Base-by-base conservation (phyloP, 2,329 filamentous ascomycete genomes). In the Pseudocercospora crystallina region DNA sequence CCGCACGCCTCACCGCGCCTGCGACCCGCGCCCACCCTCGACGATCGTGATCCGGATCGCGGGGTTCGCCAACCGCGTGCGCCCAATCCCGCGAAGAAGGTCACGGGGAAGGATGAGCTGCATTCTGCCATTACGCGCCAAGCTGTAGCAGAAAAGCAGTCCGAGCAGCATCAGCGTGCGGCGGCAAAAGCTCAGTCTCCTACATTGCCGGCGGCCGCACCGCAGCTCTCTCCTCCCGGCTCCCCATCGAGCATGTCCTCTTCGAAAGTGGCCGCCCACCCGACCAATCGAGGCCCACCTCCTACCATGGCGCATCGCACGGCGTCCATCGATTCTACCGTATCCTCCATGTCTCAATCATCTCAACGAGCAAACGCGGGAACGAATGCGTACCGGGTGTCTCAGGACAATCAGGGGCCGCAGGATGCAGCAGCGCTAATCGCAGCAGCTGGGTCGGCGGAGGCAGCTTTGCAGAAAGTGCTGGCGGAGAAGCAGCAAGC, bases 281-380 rank as follows among this genome's bases (percentile, higher is more conserved):
- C 50, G 17, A 32, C 39, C 45, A 38, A 48, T 31, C 50, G 42
- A 32, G 46, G 35, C 29, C 38, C 48, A 32, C 20, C 20, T 26
- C 40, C 61, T 14, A 60, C 56, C 15, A 62, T 65, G 64, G 53
- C 60, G 37, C 84, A 61, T 32, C 49, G 91, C 63, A 95, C 87
- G 49, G 87, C 88, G 3, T 96, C 92, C 9, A 92, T 96, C 64
- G 92, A 97, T 69, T 96, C 91, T 9, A 87, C 89, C n/a, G 86
- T 95, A 40, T 96, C 92, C 10, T 75, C 75, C 5, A 63, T 75
- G 50, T 76, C 75, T 5, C 61, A 57, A 13, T 42, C 53, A 8
- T 73, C 73, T 12, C 71, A 70, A 49, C 55, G 52, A 34, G 46
- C 54, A n/a, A 54, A 59, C 41, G 57, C 51, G 43, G 31, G 50